Evolutionary conservation across 805 yeast species (phyloP).

Genomic region (Barnettozyma pratensis): DNA sequence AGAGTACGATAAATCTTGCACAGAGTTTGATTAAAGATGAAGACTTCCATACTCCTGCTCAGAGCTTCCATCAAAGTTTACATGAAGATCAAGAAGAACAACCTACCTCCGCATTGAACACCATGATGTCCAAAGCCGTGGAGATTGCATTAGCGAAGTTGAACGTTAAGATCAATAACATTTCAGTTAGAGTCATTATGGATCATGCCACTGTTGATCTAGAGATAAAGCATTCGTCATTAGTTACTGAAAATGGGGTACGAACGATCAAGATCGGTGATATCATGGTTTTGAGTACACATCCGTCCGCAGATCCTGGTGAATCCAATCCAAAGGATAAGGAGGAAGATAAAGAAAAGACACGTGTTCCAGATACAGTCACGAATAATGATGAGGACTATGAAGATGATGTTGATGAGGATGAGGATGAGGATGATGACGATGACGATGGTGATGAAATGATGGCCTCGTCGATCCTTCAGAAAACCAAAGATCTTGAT

Average conservation of each 20-base stretch:
- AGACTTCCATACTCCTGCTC: constrained; percentile 9
- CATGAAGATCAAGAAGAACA: constrained; percentile 14
- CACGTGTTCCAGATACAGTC: constrained; percentile 6
- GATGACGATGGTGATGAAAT: constrained; percentile 24
- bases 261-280: constrained; percentile 38
- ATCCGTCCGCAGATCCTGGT: constrained; percentile 32
- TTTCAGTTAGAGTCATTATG: constrained; percentile 44
- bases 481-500: constrained; percentile 28
- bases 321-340: background rate
- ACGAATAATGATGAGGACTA: constrained; percentile 17
- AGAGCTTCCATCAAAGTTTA: constrained; percentile 17
- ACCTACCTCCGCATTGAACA: constrained; percentile 38
- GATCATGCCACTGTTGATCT: constrained; percentile 36
- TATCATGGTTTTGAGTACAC: constrained; percentile 34
- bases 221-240: constrained; percentile 28
- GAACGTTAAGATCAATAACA: constrained; percentile 42
- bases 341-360: constrained; percentile 8
- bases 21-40: constrained; percentile 35
- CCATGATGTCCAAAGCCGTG: constrained; percentile 57
- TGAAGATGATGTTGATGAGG: constrained; percentile 14
- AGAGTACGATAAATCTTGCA: constrained; percentile 73
- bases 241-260: constrained; percentile 40
- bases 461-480: constrained; percentile 26
- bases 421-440: constrained; percentile 26
- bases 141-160: constrained; percentile 63